These are phyloP conservation scores for Paramecium octaurelia DNA, from an alignment of 73 alveolate genomes.

Conservation along the genomic window DNA sequence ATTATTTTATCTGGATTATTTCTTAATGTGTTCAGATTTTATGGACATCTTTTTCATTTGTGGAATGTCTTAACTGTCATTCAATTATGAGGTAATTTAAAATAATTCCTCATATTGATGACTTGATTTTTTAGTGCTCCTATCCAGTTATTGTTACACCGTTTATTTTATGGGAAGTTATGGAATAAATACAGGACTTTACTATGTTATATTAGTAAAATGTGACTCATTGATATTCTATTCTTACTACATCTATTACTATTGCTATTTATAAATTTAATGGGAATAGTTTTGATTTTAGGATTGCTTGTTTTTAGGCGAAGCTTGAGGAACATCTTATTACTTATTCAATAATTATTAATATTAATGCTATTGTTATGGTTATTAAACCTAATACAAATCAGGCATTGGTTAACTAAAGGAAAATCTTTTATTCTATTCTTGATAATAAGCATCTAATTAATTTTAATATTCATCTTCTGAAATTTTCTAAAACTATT, in stretches of 20 bases:
- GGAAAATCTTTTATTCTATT: neutral
- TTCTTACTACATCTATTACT: neutral
- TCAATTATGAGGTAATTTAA: neutral
- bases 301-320: neutral
- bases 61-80: neutral
- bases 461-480: neutral
- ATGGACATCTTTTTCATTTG: neutral
- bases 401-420: neutral
- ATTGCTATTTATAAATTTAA: neutral
- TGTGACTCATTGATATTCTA: neutral
- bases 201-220: neutral
- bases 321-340: neutral
- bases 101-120: neutral
- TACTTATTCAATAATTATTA: neutral
- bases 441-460: neutral
- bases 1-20: neutral
- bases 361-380: neutral
- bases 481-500: neutral
- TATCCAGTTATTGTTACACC: neutral
- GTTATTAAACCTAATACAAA: neutral
- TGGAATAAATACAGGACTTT: constrained; percentile 21
- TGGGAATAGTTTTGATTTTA: neutral
- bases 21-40: neutral
- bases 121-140: neutral
- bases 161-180: neutral